Base-by-base conservation (phyloP, 176 grass and related monocot species). In the Ananas comosus region DNA sequence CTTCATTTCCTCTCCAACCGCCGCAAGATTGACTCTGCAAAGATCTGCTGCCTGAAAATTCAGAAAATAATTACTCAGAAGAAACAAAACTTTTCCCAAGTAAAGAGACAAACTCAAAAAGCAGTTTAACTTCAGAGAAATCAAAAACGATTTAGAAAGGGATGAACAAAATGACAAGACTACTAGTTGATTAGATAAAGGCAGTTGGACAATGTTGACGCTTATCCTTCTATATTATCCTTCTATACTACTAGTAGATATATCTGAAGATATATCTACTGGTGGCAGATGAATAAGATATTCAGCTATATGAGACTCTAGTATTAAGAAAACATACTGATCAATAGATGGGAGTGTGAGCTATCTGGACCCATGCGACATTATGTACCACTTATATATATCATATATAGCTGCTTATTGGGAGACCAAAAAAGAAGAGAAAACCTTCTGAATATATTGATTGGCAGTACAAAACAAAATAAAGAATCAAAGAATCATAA, bases 1-100 rank as follows among this genome's bases (percentile, higher is more conserved):
- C 22, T 75, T 87, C 76, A 89, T 67, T 85, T 91, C 61, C 80
- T 80, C 74, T 99, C 87, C 64, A 93, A 78, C 64, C 89, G 78
- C 72, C 72, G 73, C 72, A 99, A 72, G 51, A 99, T 85, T 64
- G 87, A 89, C 53, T 99, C 94, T 0, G 94, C 94, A 83, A 99
- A 99, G 63, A 99, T 99, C 51, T 91, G 94, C 78, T 99, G 94
- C 78, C 94, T 99, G 87, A 71, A 91, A 71, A 78, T 70, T 17
- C 33, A 42, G 11, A 54, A 28, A 10, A 56, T 53, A 53, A 18
- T 8, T 25, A 42, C 33, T 66, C 27, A 51, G 48, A 53, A n/a
- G 23, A 18, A 22, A 52, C 11, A 10, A n/a, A 42, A 19, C 49
- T 42, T 42, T 42, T 42, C 33, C 33, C 33, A 42, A 42, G 33